Evolutionary conservation across 352 stramenopile genomes (phyloP).

Genomic region (Phytophthora tentaculata): DNA sequence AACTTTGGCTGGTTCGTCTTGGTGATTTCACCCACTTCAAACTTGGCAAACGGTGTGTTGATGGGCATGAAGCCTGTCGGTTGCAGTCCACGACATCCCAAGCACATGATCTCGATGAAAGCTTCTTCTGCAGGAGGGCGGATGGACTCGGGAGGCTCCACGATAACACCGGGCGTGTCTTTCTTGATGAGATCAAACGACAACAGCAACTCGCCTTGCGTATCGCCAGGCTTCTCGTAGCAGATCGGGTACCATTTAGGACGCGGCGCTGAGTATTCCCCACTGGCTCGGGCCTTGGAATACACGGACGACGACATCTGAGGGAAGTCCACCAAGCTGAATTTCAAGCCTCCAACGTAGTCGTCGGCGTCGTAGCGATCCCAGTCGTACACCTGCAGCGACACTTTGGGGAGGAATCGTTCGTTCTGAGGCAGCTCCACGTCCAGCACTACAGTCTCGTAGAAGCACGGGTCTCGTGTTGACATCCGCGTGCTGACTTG

Average conservation of each 20-base stretch:
- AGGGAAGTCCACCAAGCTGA: slow-evolving; percentile 64
- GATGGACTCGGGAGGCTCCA: slow-evolving; percentile 70
- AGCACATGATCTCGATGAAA: slow-evolving; percentile 82
- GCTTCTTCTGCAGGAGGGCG: slow-evolving; percentile 63
- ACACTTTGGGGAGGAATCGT: slow-evolving; percentile 72
- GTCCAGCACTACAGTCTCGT: slow-evolving; percentile 82
- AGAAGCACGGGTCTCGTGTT: slow-evolving; percentile 85
- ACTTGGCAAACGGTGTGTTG: slow-evolving; percentile 85
- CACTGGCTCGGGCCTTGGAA: slow-evolving; percentile 49
- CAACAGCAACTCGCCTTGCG: slow-evolving; percentile 80
- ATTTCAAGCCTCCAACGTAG: slow-evolving; percentile 69
- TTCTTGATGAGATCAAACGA: slow-evolving; percentile 81
- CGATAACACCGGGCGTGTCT: slow-evolving; percentile 57
- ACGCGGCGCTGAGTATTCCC: slow-evolving; percentile 59
- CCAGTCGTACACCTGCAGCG: slow-evolving; percentile 79
- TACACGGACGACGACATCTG: slow-evolving; percentile 67
- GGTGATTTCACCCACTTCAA: slow-evolving; percentile 78
- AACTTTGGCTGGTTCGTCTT: slow-evolving; percentile 68
- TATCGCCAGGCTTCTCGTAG: slow-evolving; percentile 63
- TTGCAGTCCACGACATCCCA: slow-evolving; percentile 79
- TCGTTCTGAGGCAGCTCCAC: slow-evolving; percentile 75
- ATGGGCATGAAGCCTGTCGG: slow-evolving; percentile 86
- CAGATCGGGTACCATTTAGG: slow-evolving; percentile 80
- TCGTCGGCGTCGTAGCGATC: slow-evolving; percentile 78
- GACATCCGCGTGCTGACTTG: slow-evolving; percentile 65